Evolutionary conservation across 345 rosid species (phyloP).

Genomic region (Physaria fendleri): DNA sequence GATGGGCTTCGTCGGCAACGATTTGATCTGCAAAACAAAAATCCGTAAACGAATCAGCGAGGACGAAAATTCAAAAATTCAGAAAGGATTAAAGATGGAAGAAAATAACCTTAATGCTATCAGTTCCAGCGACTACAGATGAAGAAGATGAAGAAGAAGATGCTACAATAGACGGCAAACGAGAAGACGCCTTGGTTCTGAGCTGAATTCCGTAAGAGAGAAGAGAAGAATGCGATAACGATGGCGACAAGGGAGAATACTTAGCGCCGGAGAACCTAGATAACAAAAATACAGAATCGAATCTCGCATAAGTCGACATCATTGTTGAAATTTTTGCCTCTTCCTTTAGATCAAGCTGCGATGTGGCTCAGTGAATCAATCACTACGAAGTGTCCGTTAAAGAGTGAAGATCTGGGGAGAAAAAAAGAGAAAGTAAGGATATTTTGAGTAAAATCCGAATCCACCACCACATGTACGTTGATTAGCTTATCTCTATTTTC

Average conservation of each 20-base stretch:
- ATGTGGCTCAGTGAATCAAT: background rate
- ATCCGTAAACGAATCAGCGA: background rate
- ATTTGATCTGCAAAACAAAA: constrained; percentile 37
- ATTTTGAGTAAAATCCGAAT: background rate
- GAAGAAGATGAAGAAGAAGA: constrained; percentile 52
- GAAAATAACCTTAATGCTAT: constrained; percentile 56
- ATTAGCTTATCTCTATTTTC: constrained; percentile 22
- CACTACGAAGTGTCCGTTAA: constrained; percentile 5
- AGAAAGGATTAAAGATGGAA: background rate
- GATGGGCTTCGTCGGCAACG: constrained; percentile 68
- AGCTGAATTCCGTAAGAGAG: constrained; percentile 32
- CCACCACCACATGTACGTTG: constrained; percentile 32
- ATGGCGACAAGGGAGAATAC: constrained; percentile 11
- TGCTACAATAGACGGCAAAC: constrained; percentile 29
- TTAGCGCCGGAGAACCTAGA: constrained; percentile 18
- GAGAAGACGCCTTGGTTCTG: constrained; percentile 8
- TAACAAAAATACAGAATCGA: constrained; percentile 28
- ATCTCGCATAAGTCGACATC: constrained; percentile 37
- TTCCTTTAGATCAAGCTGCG: background rate
- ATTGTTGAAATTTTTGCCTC: no score
- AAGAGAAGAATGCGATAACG: constrained; percentile 20
- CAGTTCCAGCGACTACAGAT: constrained; percentile 52
- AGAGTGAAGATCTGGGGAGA: background rate
- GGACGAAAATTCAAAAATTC: background rate
- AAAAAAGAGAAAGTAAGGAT: background rate